phyloP scores from a whole-genome alignment of 2,329 filamentous ascomycete genomes.

The Scortechinia acanthostroma region DNA sequence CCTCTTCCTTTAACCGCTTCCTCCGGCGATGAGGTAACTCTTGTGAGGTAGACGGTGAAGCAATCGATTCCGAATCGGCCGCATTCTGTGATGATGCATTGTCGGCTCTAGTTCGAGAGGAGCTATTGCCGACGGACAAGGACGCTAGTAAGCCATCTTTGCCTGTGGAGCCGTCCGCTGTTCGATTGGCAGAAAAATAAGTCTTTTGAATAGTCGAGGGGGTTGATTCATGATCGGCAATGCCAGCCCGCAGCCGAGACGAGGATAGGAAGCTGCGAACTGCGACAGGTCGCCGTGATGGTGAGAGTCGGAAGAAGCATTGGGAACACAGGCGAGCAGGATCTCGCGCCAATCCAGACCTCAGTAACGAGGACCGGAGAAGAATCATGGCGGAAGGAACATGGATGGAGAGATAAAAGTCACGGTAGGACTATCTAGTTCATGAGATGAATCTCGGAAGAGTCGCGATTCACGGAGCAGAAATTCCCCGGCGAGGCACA shows the following conservation, averaged over 20 bases:
- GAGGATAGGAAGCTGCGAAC: not conserved
- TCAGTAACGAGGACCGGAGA: not conserved
- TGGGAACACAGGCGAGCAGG: not conserved
- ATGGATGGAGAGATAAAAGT: too few relatives aligned
- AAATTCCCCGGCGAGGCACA: not conserved
- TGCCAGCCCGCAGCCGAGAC: not conserved
- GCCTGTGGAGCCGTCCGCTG: not conserved
- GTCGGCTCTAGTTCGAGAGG: too few relatives aligned
- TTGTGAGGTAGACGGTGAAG: not conserved
- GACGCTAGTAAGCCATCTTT: not conserved
- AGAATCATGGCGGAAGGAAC: slow-evolving; percentile 2
- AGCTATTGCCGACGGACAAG: not conserved
- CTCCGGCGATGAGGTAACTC: slow-evolving; percentile 1
- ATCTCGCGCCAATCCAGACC: not conserved
- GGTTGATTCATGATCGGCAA: not conserved
- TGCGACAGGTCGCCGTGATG: not conserved
- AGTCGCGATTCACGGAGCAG: not conserved
- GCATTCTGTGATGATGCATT: not conserved
- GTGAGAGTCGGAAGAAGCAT: not conserved
- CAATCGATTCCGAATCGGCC: not conserved
- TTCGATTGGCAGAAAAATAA: not conserved
- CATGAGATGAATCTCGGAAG: not conserved
- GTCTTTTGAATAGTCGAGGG: not conserved
- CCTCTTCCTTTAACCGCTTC: not conserved
- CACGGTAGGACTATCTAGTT: too few relatives aligned